Evolutionary conservation across 176 grass and related monocot genomes (phyloP).

Genomic region (Aegilops speltoides): DNA sequence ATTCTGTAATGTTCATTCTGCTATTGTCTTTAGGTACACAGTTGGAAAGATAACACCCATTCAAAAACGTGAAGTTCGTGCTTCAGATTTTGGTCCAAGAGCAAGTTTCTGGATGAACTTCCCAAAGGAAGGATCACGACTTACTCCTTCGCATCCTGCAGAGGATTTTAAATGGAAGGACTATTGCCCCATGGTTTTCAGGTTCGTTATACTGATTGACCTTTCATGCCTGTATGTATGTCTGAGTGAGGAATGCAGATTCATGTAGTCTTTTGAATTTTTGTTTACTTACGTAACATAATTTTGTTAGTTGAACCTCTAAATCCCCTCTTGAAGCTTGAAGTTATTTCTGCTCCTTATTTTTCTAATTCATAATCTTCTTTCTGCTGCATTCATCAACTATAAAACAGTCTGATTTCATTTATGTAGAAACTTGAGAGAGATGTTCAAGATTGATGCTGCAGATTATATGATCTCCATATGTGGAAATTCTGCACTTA

Average conservation of each 20-base stretch:
- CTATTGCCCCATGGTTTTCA: slow-evolving; percentile 99
- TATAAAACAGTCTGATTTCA: slow-evolving; percentile 16
- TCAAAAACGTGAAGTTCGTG: slow-evolving; percentile 88
- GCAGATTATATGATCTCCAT: slow-evolving; percentile 99
- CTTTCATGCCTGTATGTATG: background rate
- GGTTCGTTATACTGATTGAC: slow-evolving; percentile 43
- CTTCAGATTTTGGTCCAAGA: slow-evolving; percentile 90
- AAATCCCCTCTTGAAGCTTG: no score
- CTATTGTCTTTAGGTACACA: slow-evolving; percentile 73
- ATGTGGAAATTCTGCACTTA: slow-evolving; percentile 86
- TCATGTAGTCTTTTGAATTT: slow-evolving; percentile 2
- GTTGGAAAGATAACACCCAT: slow-evolving; percentile 99
- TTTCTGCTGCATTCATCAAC: slow-evolving; percentile 10
- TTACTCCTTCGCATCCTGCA: slow-evolving; percentile 83
- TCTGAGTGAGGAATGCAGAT: slow-evolving; percentile 9
- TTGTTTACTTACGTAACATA: background rate
- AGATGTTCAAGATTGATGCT: slow-evolving; percentile 99
- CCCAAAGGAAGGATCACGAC: slow-evolving; percentile 82
- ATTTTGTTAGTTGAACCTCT: background rate
- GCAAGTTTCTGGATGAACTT: slow-evolving; percentile 99
- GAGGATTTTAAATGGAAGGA: slow-evolving; percentile 99
- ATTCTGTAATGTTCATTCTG: background rate
- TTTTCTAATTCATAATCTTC: background rate
- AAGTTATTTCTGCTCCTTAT: background rate
- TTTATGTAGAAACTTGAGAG: slow-evolving; percentile 81